phyloP scores from a whole-genome alignment of 1,284 basidiomycete genomes.

The Sporisorium reilianum region DNA sequence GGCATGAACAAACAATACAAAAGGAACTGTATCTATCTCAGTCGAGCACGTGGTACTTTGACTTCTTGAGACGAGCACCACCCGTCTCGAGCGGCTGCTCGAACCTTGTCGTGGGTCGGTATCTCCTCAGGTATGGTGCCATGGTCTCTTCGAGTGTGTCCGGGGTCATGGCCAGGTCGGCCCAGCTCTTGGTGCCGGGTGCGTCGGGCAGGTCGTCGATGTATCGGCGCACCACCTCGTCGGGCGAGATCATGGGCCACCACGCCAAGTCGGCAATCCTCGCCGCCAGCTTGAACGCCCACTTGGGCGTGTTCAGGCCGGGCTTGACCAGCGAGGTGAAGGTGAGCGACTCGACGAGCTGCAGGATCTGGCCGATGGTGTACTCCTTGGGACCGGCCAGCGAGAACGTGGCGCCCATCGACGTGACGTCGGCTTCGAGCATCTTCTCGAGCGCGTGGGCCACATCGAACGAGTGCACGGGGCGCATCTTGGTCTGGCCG shows the following conservation, averaged over 20 bases:
- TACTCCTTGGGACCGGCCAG: constrained; percentile 91
- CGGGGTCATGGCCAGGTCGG: constrained; percentile 76
- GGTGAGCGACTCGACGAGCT: constrained; percentile 84
- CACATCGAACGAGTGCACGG: constrained; percentile 93
- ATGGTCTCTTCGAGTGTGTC: constrained; percentile 89
- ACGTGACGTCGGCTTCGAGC: constrained; percentile 76
- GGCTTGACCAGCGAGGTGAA: constrained; percentile 75
- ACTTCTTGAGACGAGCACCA: constrained; percentile 56
- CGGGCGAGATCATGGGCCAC: constrained; percentile 93
- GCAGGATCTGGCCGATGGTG: constrained; percentile 85
- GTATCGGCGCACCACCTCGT: constrained; percentile 89
- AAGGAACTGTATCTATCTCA: constrained; percentile 5
- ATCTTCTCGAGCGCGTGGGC: constrained; percentile 89
- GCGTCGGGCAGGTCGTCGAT: constrained; percentile 77
- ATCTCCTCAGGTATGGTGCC: constrained; percentile 89
- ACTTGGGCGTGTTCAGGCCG: constrained; percentile 82
- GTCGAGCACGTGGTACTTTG: constrained; percentile 53
- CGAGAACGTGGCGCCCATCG: constrained; percentile 77
- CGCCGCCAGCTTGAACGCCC: constrained; percentile 78
- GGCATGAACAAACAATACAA: not conserved
- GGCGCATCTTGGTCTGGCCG: constrained; percentile 85
- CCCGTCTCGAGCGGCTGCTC: constrained; percentile 71
- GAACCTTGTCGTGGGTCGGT: constrained; percentile 77
- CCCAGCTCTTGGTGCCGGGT: constrained; percentile 72
- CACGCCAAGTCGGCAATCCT: constrained; percentile 79